These are phyloP conservation scores for Xylariaceae sp. DNA, from an alignment of 2,329 filamentous ascomycete species.

Conservation along the genomic window DNA sequence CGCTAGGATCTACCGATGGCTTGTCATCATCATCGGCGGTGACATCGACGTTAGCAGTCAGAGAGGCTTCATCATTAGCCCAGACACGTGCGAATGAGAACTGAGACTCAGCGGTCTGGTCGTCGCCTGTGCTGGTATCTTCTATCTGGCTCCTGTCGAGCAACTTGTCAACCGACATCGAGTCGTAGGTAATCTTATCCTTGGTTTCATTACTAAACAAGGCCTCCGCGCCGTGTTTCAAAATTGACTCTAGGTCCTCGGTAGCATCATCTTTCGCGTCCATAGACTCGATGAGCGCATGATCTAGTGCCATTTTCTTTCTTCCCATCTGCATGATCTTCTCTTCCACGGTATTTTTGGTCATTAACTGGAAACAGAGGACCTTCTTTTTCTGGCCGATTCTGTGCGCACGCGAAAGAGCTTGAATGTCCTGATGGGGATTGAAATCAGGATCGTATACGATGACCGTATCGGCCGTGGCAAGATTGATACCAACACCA, in stretches of 20 bases:
- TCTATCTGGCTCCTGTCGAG: conserved; percentile 86
- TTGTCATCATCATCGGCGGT: conserved; percentile 54
- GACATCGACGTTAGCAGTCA: conserved; percentile 65
- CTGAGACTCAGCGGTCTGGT: conserved; percentile 71
- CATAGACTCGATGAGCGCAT: conserved; percentile 91
- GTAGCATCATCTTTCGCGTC: conserved; percentile 78
- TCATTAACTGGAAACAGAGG: conserved; percentile 92
- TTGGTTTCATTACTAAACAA: conserved; percentile 77
- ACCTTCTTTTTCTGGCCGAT: conserved; percentile 97
- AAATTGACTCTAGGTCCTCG: conserved; percentile 81
- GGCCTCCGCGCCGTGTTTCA: conserved; percentile 84
- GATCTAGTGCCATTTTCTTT: conserved; percentile 94
- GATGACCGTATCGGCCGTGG: conserved; percentile 95
- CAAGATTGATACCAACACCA: conserved; percentile 95
- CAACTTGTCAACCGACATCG: conserved; percentile 80
- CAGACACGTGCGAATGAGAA: conserved; percentile 92
- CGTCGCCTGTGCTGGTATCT: conserved; percentile 65
- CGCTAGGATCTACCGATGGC: conserved; percentile 60
- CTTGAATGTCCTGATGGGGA: conserved; percentile 96
- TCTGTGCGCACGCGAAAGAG: conserved; percentile 88
- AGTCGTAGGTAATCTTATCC: conserved; percentile 79
- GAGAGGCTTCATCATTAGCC: conserved; percentile 75
- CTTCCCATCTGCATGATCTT: conserved; percentile 95
- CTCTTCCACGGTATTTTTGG: conserved; percentile 85
- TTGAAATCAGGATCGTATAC: conserved; percentile 98